These are phyloP conservation scores for Petrea volubilis DNA, from an alignment of 257 asterid genomes.

Conservation along the genomic window DNA sequence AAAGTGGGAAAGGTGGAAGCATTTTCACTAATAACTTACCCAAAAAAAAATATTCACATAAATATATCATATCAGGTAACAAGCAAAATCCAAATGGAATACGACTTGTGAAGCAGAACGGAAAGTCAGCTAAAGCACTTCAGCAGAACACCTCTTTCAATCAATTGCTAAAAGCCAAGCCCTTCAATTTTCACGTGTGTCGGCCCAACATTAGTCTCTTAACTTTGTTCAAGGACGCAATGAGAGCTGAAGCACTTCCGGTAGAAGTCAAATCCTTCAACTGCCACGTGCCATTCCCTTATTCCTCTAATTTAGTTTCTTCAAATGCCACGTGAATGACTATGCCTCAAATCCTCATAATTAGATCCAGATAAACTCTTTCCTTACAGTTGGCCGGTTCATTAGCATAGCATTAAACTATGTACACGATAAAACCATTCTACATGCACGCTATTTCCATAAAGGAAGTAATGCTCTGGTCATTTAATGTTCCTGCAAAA, in stretches of 20 bases:
- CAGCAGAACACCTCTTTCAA: neutral
- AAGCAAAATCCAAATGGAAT: neutral
- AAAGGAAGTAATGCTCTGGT: neutral
- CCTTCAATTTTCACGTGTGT: neutral
- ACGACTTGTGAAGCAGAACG: neutral
- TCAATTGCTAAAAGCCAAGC: neutral
- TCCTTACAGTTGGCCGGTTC: neutral
- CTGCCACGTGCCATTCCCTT: neutral
- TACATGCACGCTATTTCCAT: neutral
- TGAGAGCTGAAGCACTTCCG: too few species aligned
- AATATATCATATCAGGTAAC: neutral
- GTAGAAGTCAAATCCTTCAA: neutral
- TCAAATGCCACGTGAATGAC: neutral
- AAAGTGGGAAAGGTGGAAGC: neutral
- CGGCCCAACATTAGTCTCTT: too few species aligned
- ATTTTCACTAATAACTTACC: neutral
- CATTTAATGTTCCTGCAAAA: neutral
- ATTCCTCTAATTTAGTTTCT: neutral
- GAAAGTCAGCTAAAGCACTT: neutral
- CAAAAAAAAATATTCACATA: too few species aligned
- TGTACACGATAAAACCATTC: neutral
- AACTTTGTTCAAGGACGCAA: too few species aligned
- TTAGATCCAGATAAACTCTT: too few species aligned
- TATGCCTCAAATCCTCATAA: neutral
- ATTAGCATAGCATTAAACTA: neutral